phyloP scores from a whole-genome alignment of 495 filamentous ascomycete genomes.

The Aspergillus diversus region DNA sequence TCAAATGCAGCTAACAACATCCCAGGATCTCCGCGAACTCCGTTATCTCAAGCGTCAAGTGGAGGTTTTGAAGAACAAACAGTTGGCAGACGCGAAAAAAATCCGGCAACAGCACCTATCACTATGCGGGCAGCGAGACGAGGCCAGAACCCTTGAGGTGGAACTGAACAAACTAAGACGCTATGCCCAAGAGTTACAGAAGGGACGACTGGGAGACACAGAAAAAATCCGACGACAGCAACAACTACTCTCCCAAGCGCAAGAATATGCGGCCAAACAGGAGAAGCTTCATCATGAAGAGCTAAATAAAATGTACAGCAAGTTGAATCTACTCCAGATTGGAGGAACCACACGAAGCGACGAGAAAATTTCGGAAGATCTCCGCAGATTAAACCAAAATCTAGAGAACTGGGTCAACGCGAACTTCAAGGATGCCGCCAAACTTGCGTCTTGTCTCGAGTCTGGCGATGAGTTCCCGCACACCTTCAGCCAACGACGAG shows the following conservation, averaged over 20 bases:
- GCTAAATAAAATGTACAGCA: slow-evolving; percentile 3
- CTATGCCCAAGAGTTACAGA: background rate
- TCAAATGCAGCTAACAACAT: background rate
- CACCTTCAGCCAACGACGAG: slow-evolving; percentile 8
- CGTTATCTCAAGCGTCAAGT: background rate
- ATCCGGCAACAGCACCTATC: background rate
- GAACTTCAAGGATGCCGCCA: slow-evolving; percentile 7
- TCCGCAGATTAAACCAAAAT: slow-evolving; percentile 11
- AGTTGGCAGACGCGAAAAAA: background rate
- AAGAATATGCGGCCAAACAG: background rate
- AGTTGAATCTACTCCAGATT: background rate
- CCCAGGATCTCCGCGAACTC: background rate
- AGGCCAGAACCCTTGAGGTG: background rate
- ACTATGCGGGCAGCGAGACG: background rate
- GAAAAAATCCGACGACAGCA: slow-evolving; percentile 7
- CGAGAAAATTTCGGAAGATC: slow-evolving; percentile 1
- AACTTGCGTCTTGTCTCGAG: background rate
- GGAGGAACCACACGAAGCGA: background rate
- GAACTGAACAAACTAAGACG: background rate
- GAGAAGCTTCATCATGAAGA: slow-evolving; percentile 1
- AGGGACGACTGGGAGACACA: background rate
- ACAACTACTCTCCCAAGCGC: background rate
- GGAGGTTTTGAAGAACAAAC: background rate
- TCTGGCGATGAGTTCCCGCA: background rate
- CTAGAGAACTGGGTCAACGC: slow-evolving; percentile 12